phyloP scores from a whole-genome alignment of 2,329 filamentous ascomycete species.

The Emmonsiellopsis sp. region DNA sequence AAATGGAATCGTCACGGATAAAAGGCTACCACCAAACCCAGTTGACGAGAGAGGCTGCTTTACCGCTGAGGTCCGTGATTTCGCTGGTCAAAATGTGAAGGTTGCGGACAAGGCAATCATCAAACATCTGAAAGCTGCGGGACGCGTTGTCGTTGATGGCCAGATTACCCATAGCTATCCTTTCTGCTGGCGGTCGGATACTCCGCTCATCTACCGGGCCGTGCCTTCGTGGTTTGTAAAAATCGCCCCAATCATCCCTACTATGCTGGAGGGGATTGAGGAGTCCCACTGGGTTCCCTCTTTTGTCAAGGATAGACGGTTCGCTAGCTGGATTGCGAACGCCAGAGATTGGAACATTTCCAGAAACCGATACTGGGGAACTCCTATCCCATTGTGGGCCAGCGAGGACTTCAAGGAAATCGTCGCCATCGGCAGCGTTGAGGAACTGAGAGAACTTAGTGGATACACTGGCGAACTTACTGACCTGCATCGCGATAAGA shows the following conservation, averaged over 20 bases:
- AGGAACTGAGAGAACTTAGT: conserved; percentile 74
- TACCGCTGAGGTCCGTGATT: conserved; percentile 67
- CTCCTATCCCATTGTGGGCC: conserved; percentile 83
- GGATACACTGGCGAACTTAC: conserved; percentile 75
- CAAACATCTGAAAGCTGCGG: conserved; percentile 70
- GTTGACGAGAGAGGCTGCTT: conserved; percentile 79
- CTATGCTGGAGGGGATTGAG: conserved; percentile 87
- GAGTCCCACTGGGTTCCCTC: conserved; percentile 84
- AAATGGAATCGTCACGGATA: conserved; percentile 66
- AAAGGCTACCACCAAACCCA: conserved; percentile 75
- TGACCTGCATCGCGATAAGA: conserved; percentile 85
- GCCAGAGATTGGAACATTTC: conserved; percentile 95
- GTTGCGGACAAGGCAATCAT: conserved; percentile 88
- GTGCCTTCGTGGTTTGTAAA: conserved; percentile 94
- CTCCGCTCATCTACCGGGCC: conserved; percentile 82
- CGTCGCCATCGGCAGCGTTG: conserved; percentile 75
- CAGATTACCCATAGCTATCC: conserved; percentile 88
- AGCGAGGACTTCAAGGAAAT: conserved; percentile 82
- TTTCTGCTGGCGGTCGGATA: conserved; percentile 92
- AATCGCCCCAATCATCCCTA: conserved; percentile 70
- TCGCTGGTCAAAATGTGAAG: conserved; percentile 82
- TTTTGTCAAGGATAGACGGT: conserved; percentile 84
- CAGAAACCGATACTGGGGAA: conserved; percentile 91
- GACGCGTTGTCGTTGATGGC: conserved; percentile 72
- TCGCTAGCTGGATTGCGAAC: conserved; percentile 83